These are phyloP conservation scores for Alternaria arbusti DNA, from an alignment of 2,329 filamentous ascomycete genomes.

Conservation along the genomic window DNA sequence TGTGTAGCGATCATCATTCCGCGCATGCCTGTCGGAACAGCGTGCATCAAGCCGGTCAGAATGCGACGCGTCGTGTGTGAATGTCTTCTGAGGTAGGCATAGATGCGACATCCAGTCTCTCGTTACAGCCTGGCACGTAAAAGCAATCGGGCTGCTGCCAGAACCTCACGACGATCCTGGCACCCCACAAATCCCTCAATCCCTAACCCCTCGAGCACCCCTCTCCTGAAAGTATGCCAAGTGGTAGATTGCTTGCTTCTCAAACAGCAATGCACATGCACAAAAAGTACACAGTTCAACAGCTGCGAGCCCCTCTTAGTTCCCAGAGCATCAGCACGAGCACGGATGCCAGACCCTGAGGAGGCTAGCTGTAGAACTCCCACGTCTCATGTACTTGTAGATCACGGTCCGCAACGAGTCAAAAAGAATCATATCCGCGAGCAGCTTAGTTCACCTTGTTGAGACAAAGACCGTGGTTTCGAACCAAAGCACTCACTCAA, in stretches of 20 bases:
- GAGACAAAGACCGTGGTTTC: background rate
- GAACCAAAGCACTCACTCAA: background rate
- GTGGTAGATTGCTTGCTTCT: constrained; percentile 7
- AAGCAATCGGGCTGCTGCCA: background rate
- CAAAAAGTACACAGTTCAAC: constrained; percentile 9
- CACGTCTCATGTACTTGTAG: background rate
- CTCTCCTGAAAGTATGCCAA: background rate
- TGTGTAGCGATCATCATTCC: constrained; percentile 3
- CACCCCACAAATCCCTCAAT: background rate
- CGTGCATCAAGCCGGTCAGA: background rate
- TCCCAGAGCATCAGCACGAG: background rate
- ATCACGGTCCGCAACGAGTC: background rate
- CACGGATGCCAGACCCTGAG: background rate
- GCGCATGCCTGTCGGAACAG: background rate
- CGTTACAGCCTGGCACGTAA: constrained; percentile 1
- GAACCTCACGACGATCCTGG: background rate
- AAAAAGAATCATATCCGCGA: background rate
- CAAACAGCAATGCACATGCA: background rate
- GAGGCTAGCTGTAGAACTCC: background rate
- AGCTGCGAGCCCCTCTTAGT: background rate
- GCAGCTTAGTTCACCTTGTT: background rate
- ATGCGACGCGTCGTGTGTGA: background rate
- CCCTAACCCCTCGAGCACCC: background rate
- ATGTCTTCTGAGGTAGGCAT: background rate
- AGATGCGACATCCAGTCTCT: background rate